Evolutionary conservation across 768 basidiomycete genomes (phyloP).

Genomic region (Agrocybe praecox): DNA sequence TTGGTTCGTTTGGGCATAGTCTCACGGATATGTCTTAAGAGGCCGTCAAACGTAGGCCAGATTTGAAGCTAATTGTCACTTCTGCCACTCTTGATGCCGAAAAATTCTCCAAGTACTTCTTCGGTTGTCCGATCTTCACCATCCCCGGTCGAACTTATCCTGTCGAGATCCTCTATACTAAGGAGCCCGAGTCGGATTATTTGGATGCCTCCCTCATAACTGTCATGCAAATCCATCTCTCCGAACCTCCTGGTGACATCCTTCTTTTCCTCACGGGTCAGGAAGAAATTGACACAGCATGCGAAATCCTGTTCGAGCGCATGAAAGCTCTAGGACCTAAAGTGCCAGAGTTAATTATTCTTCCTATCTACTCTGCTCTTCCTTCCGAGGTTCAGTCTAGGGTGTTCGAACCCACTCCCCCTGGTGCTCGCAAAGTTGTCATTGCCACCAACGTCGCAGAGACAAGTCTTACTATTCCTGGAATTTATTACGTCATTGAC

Average conservation of each 20-base stretch:
- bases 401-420: conserved; percentile 97
- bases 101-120: conserved; percentile 99
- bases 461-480: conserved; percentile 97
- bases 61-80: conserved; percentile 97
- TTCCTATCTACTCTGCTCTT: conserved; percentile 97
- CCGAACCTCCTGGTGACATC: conserved; percentile 95
- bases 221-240: conserved; percentile 98
- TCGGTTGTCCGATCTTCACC: conserved; percentile 97
- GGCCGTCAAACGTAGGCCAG: conserved; percentile 91
- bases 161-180: conserved; percentile 97
- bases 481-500: conserved; percentile 98
- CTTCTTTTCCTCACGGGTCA: conserved; percentile 98
- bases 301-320: conserved; percentile 96
- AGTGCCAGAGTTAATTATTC: conserved; percentile 94
- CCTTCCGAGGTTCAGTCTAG: conserved; percentile 98
- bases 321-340: conserved; percentile 99
- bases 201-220: conserved; percentile 98
- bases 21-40: conserved; percentile 49
- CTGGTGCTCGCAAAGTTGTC: conserved; percentile 97
- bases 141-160: conserved; percentile 99
- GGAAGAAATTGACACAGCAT: conserved; percentile 97
- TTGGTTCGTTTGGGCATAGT: conserved; percentile 9
- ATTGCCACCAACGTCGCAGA: conserved; percentile 99
- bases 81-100: conserved; percentile 99
- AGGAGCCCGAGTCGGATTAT: conserved; percentile 97